These are phyloP conservation scores for Phalaenopsis equestris DNA, from an alignment of 106 monocot genomes.

Conservation along the genomic window DNA sequence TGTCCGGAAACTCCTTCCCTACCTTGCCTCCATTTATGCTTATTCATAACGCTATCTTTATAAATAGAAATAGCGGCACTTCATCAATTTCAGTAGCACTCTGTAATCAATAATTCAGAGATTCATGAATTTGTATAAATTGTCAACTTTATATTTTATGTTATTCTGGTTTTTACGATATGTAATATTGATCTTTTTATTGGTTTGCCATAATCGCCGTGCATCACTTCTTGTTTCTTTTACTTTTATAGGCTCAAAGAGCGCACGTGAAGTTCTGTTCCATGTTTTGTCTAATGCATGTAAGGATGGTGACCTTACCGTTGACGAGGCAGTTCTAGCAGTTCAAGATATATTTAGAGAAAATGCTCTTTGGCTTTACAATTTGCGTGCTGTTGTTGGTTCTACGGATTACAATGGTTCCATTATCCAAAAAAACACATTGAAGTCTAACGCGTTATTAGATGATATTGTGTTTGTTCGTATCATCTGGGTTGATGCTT, in stretches of 20 bases:
- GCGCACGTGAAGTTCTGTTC: slow-evolving; percentile 75
- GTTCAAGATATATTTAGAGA: slow-evolving; percentile 61
- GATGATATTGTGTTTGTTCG: slow-evolving; percentile 61
- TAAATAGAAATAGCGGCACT: neutral
- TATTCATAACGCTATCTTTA: neutral
- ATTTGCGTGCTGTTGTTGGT: slow-evolving; percentile 36
- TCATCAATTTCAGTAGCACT: slow-evolving; percentile 2
- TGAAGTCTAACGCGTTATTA: slow-evolving; percentile 5
- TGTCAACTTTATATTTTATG: neutral
- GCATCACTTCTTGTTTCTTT: neutral
- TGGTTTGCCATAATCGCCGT: neutral
- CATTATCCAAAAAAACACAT: neutral
- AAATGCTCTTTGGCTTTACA: slow-evolving; percentile 68
- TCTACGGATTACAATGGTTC: slow-evolving; percentile 19
- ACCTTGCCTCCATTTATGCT: neutral
- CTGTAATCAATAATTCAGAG: neutral
- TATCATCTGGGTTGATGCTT: slow-evolving; percentile 73
- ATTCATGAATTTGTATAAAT: neutral
- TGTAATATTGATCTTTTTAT: neutral
- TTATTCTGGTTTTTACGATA: neutral
- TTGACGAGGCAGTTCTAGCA: slow-evolving; percentile 75
- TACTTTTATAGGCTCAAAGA: slow-evolving; percentile 54
- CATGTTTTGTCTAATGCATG: slow-evolving; percentile 65
- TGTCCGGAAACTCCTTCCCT: too few relatives aligned
- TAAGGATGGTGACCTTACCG: slow-evolving; percentile 81